Percentiles rank a stretch among this genome's conserved stretches.
Conservation (phyloP, 805 yeast species). For the Cyberlindnera veronae region DNA sequence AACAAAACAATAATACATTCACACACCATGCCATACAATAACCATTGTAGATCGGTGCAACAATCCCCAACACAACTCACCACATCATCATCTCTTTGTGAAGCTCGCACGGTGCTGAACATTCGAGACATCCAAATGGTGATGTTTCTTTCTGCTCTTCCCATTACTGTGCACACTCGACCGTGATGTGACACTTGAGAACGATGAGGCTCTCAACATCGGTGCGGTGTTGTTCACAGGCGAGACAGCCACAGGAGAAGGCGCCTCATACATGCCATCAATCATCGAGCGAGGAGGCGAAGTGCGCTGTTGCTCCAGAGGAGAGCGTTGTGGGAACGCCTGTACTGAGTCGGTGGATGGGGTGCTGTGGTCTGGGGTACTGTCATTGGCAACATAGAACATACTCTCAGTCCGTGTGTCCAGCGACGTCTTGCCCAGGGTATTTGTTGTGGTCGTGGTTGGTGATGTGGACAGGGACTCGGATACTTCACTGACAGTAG, state of each 20-base stretch:
- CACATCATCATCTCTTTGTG: not conserved
- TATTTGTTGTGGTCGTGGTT: too few species aligned
- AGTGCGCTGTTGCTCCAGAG: too few species aligned
- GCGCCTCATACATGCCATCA: constrained; percentile 1
- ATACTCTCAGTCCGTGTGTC: not conserved
- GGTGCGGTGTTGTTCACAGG: not conserved
- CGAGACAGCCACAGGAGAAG: constrained; percentile 1
- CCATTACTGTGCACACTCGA: constrained; percentile 13
- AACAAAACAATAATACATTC: too few species aligned
- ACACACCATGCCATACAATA: too few species aligned
- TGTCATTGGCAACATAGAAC: not conserved
- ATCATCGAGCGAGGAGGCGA: constrained; percentile 10
- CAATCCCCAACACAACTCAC: too few species aligned
- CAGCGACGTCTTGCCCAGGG: too few species aligned
- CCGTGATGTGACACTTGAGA: constrained; percentile 19
- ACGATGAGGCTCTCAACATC: constrained; percentile 17
- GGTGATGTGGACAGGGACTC: constrained; percentile 15
- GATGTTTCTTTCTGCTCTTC: constrained; percentile 19
- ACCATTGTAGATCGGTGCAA: too few species aligned
- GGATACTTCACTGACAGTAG: constrained; percentile 13
- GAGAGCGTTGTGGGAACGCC: constrained; percentile 7
- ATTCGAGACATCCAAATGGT: constrained; percentile 24
- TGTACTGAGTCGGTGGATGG: constrained; percentile 9
- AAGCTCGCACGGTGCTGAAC: constrained; percentile 12
- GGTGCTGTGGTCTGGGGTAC: not conserved